A percentile compares a stretch with the other conserved stretches of the same genome.
These are phyloP conservation scores for Blastobotrys apis DNA, from an alignment of 1,139 yeast species.

Conservation along the genomic window DNA sequence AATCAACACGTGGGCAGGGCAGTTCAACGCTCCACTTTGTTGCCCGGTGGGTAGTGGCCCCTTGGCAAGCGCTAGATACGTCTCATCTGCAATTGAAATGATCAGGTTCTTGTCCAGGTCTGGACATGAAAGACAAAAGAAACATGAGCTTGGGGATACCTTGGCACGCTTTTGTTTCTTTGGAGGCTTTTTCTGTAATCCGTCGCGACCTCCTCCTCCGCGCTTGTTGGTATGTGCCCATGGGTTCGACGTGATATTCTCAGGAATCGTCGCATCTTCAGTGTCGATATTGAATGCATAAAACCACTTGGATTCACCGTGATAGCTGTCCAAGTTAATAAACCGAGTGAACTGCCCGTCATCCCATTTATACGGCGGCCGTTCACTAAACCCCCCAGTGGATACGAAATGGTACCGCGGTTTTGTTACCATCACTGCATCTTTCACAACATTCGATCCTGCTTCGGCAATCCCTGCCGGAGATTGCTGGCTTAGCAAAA, in stretches of 20 bases:
- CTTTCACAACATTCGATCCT: constrained; percentile 10
- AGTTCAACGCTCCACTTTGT: constrained; percentile 35
- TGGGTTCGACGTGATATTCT: constrained; percentile 5
- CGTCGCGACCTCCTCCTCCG: not conserved
- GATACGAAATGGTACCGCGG: constrained; percentile 26
- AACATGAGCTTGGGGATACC: constrained; percentile 44
- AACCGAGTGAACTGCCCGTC: constrained; percentile 22
- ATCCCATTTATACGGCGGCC: constrained; percentile 25
- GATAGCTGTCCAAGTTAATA: constrained; percentile 26
- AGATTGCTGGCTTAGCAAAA: constrained; percentile 20
- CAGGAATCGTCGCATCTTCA: constrained; percentile 1
- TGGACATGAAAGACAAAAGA: constrained; percentile 81
- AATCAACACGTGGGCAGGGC: constrained; percentile 79
- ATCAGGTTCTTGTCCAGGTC: constrained; percentile 77
- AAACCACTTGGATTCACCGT: constrained; percentile 24
- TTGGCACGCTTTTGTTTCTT: constrained; percentile 6
- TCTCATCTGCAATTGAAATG: constrained; percentile 61
- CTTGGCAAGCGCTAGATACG: constrained; percentile 76
- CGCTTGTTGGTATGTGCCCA: constrained; percentile 3
- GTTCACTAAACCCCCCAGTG: constrained; percentile 23
- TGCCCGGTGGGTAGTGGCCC: constrained; percentile 66
- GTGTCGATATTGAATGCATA: constrained; percentile 27
- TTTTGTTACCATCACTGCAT: constrained; percentile 11
- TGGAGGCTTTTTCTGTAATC: not conserved
- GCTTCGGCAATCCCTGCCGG: constrained; percentile 17